phyloP scores from a whole-genome alignment of 2,329 filamentous ascomycete species.

The Paracamarosporium sp. region DNA sequence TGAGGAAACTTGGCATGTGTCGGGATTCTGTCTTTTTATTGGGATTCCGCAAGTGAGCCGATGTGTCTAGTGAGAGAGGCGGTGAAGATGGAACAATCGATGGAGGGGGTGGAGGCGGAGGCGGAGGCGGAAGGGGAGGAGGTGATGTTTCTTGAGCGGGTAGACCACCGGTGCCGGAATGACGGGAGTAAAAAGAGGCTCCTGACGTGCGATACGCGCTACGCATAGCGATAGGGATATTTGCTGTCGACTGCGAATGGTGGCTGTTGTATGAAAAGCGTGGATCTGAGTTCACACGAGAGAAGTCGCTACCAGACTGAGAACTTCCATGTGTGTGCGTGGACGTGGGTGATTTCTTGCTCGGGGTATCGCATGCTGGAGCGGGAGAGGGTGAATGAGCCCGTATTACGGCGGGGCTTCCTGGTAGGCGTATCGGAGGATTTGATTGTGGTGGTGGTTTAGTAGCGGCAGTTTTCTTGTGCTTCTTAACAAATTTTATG shows the following conservation, averaged over 20 bases:
- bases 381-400: slow-evolving; percentile 15
- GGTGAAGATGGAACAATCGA: background rate
- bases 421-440: slow-evolving; percentile 29
- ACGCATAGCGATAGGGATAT: slow-evolving; percentile 12
- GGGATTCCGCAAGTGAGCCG: background rate
- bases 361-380: slow-evolving; percentile 7
- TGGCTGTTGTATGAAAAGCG: slow-evolving; percentile 24
- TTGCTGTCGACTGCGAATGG: slow-evolving; percentile 10
- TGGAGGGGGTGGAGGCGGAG: slow-evolving; percentile 13
- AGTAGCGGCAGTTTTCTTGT: background rate
- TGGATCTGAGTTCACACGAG: slow-evolving; percentile 10
- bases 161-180: slow-evolving; percentile 12
- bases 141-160: slow-evolving; percentile 14
- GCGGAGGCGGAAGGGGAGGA: slow-evolving; percentile 14
- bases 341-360: slow-evolving; percentile 8
- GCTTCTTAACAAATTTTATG: slow-evolving; percentile 5
- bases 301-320: slow-evolving; percentile 1
- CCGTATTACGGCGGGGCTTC: slow-evolving; percentile 30
- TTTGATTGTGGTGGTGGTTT: slow-evolving; percentile 15
- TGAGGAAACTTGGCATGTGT: slow-evolving; percentile 21
- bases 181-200: slow-evolving; percentile 11
- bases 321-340: slow-evolving; percentile 6
- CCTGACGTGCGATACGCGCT: slow-evolving; percentile 14
- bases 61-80: slow-evolving; percentile 6
- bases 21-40: slow-evolving; percentile 10